A percentile compares a stretch with the other conserved stretches of the same genome.
Conservation (phyloP, 2,329 filamentous ascomycete genomes). For the Aspergillus fumigatiaffinis region DNA sequence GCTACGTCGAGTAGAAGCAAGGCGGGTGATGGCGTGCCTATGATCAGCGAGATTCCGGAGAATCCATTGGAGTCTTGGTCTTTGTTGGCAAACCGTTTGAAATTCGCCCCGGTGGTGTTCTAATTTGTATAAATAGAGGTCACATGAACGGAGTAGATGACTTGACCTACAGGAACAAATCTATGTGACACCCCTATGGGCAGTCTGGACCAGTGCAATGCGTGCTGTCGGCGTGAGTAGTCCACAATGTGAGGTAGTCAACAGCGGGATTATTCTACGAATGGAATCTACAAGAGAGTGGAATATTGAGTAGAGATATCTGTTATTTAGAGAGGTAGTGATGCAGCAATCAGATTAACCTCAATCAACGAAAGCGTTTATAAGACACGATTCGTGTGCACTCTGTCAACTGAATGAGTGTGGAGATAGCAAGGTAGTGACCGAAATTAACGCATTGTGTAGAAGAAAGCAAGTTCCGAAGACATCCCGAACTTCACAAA, state of each 20-base stretch:
- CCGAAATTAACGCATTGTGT: neutral
- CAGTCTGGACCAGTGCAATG: neutral
- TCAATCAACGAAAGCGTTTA: neutral
- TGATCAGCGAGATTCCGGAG: constrained; percentile 9
- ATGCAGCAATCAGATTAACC: neutral
- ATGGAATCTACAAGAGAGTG: neutral
- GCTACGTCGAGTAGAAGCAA: constrained; percentile 30
- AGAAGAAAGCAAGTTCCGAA: neutral
- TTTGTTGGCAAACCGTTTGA: constrained; percentile 29
- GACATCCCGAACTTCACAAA: constrained; percentile 3
- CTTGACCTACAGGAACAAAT: neutral
- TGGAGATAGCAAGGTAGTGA: neutral
- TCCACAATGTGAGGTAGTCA: neutral
- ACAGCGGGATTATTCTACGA: neutral
- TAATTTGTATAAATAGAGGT: neutral
- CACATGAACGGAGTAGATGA: neutral
- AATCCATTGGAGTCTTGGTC: constrained; percentile 7
- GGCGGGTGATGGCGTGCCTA: constrained; percentile 1
- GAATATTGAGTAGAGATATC: neutral
- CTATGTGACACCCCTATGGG: too few relatives aligned
- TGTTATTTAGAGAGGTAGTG: neutral
- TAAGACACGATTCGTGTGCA: neutral
- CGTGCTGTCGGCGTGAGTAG: neutral
- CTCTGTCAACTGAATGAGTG: neutral
- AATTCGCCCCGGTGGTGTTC: constrained; percentile 29